phyloP scores from a whole-genome alignment of 441 rosid genomes.

The Adansonia grandidieri region DNA sequence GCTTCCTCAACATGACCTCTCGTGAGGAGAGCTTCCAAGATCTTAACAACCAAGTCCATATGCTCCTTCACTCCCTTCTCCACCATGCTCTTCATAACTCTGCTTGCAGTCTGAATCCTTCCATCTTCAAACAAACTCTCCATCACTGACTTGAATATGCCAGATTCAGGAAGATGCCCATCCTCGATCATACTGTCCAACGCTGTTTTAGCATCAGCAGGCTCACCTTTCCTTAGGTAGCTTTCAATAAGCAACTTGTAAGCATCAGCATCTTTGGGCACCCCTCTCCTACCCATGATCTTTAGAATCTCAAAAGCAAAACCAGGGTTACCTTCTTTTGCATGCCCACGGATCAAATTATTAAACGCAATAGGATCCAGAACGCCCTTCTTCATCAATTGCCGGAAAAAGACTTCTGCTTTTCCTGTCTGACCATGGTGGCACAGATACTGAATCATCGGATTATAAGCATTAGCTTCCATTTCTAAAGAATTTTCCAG shows the following conservation, averaged over 20 bases:
- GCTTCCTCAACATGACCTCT: slow-evolving; percentile 98
- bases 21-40: slow-evolving; percentile 78
- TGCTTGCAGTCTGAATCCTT: slow-evolving; percentile 93
- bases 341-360: slow-evolving; percentile 76
- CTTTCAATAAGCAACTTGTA: slow-evolving; percentile 74
- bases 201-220: slow-evolving; percentile 87
- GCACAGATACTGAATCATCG: slow-evolving; percentile 73
- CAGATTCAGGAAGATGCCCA: slow-evolving; percentile 73
- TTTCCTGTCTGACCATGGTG: slow-evolving; percentile 67
- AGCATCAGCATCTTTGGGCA: slow-evolving; percentile 70
- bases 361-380: slow-evolving; percentile 76
- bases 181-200: slow-evolving; percentile 87
- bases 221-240: slow-evolving; percentile 91
- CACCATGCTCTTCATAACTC: slow-evolving; percentile 84
- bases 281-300: slow-evolving; percentile 83
- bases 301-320: slow-evolving; percentile 80
- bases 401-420: slow-evolving; percentile 87
- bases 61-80: slow-evolving; percentile 80
- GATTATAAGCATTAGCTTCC: slow-evolving; percentile 73
- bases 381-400: slow-evolving; percentile 86
- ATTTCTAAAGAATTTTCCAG: slow-evolving; percentile 67
- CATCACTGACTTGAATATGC: slow-evolving; percentile 75
- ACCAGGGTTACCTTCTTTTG: slow-evolving; percentile 85
- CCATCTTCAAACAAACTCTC: slow-evolving; percentile 81
- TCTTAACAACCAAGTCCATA: slow-evolving; percentile 76